Conservation (phyloP, 2,329 filamentous ascomycete genomes). For the Pyrenochaeta sp. region DNA sequence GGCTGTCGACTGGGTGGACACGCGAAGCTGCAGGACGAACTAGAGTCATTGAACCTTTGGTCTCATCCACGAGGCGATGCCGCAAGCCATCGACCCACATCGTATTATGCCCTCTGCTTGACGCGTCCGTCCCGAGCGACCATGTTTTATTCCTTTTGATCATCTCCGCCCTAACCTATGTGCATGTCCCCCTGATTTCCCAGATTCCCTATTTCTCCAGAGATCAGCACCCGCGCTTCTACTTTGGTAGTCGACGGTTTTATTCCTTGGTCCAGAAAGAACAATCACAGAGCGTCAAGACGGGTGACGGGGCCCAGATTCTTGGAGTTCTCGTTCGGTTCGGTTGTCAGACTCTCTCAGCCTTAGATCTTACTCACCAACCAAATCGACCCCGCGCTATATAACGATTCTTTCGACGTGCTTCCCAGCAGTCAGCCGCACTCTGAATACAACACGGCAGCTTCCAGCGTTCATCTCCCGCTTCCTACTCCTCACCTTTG, state of each 20-base stretch:
- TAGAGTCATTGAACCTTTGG: background rate
- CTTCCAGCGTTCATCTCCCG: conserved; percentile 8
- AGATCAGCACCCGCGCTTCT: conserved; percentile 1
- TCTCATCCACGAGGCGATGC: conserved; percentile 6
- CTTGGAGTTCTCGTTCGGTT: background rate
- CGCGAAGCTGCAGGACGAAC: background rate
- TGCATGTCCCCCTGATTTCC: conserved; percentile 10
- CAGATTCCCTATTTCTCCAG: conserved; percentile 3
- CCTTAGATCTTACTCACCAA: conserved; percentile 16
- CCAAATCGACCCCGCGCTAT: conserved; percentile 23
- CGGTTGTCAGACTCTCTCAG: conserved; percentile 13
- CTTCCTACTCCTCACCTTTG: conserved; percentile 5
- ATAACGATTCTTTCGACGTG: conserved; percentile 7
- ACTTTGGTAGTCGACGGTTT: background rate
- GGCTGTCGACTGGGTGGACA: background rate
- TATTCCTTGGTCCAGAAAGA: no score
- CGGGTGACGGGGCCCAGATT: conserved; percentile 2
- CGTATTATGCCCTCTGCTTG: background rate
- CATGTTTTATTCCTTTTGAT: conserved; percentile 3
- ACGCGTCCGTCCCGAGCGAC: conserved; percentile 6
- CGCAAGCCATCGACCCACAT: conserved; percentile 16
- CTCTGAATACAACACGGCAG: conserved; percentile 6
- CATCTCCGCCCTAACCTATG: conserved; percentile 3
- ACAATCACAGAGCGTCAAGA: background rate
- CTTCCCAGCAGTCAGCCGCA: conserved; percentile 22